Percentiles rank a stretch among this genome's conserved stretches.
These are phyloP conservation scores for Epichloe scottii DNA, from an alignment of 2,329 filamentous ascomycete genomes.

Conservation along the genomic window DNA sequence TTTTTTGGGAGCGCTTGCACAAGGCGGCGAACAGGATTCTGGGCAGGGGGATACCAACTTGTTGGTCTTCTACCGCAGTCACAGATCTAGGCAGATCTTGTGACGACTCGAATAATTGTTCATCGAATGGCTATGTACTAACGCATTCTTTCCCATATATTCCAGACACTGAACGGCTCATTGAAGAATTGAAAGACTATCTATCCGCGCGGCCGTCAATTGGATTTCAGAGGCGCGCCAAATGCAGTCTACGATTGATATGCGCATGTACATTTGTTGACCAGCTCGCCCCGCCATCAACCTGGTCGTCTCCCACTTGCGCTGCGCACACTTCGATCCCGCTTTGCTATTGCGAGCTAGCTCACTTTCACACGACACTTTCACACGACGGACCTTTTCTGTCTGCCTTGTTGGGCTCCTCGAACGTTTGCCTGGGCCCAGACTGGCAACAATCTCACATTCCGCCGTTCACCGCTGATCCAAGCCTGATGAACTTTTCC, in stretches of 20 bases:
- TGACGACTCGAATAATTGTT: no score
- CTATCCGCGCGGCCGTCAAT: no score
- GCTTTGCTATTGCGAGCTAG: background rate
- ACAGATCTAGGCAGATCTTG: no score
- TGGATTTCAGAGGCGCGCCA: background rate
- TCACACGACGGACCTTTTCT: background rate
- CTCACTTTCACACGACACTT: background rate
- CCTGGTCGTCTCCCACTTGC: background rate
- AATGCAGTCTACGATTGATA: background rate
- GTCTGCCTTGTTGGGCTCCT: background rate
- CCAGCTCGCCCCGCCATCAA: conserved; percentile 3
- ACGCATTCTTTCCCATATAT: no score
- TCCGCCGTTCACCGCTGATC: conserved; percentile 3
- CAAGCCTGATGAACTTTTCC: background rate
- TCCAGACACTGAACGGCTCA: no score
- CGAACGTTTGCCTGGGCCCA: background rate
- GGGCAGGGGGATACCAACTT: background rate
- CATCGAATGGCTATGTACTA: no score
- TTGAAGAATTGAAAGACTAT: no score
- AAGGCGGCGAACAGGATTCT: background rate
- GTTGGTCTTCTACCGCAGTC: no score
- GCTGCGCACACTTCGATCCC: background rate
- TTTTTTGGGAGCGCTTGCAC: background rate
- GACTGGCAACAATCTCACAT: background rate
- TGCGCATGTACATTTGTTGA: background rate